A percentile compares a stretch with the other conserved stretches of the same genome.
These are phyloP conservation scores for Mycena venus DNA, from an alignment of 768 basidiomycete genomes.

Conservation along the genomic window DNA sequence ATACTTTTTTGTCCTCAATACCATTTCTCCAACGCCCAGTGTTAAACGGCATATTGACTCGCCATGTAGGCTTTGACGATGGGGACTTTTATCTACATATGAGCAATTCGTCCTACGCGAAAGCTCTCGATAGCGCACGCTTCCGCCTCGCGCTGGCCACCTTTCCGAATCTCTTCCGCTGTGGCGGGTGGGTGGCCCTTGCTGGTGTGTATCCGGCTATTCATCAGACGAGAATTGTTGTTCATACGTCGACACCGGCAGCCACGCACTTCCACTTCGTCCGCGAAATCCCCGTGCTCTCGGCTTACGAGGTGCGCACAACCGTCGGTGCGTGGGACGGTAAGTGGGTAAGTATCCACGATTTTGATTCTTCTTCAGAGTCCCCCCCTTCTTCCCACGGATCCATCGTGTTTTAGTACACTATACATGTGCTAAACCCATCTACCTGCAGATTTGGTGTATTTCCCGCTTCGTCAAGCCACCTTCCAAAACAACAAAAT, in stretches of 20 bases:
- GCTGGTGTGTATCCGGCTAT: constrained; percentile 56
- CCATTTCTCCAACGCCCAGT: too few relatives aligned
- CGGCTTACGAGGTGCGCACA: constrained; percentile 60
- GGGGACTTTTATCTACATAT: constrained; percentile 81
- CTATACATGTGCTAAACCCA: background rate
- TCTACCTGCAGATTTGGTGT: constrained; percentile 72
- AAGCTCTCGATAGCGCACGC: constrained; percentile 67
- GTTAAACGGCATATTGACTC: too few relatives aligned
- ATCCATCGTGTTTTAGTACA: too few relatives aligned
- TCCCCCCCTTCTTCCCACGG: too few relatives aligned
- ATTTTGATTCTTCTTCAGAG: background rate
- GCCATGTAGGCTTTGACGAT: constrained; percentile 68
- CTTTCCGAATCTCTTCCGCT: constrained; percentile 70
- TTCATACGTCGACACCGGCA: constrained; percentile 23
- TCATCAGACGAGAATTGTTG: too few relatives aligned
- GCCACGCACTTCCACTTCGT: constrained; percentile 62
- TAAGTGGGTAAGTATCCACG: constrained; percentile 72
- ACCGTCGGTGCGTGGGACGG: constrained; percentile 63
- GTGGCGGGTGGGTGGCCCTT: constrained; percentile 74
- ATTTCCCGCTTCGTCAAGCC: constrained; percentile 72
- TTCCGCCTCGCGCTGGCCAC: constrained; percentile 61
- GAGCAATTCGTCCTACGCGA: constrained; percentile 87
- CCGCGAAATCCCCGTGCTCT: constrained; percentile 65
- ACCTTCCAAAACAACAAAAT: constrained; percentile 56
- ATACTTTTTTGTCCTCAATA: too few relatives aligned